Conservation (phyloP, 148 eudicot genomes). For the Cornus florida region DNA sequence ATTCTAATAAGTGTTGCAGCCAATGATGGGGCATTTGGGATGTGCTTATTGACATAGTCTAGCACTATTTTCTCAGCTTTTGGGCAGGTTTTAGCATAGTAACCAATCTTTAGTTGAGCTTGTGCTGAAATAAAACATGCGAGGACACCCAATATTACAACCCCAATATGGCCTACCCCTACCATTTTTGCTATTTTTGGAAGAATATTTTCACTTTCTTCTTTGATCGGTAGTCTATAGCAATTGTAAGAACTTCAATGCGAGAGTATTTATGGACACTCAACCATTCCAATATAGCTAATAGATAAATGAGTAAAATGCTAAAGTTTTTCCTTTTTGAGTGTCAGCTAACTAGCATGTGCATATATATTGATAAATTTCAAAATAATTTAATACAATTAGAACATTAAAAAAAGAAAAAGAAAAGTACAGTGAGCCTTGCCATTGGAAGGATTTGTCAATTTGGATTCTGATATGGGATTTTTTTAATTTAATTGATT, state of each 20-base stretch:
- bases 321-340: not conserved
- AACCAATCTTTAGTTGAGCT: constrained; percentile 31
- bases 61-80: constrained; percentile 51
- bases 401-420: no score
- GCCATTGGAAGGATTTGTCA: not conserved
- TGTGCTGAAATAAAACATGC: constrained; percentile 13
- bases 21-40: constrained; percentile 48
- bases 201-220: not conserved
- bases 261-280: not conserved
- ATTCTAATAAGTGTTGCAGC: constrained; percentile 48
- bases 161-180: not conserved
- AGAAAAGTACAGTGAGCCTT: no score
- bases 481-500: no score
- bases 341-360: not conserved
- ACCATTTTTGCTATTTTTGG: not conserved
- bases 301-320: not conserved
- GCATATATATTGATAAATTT: not conserved
- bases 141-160: constrained; percentile 14
- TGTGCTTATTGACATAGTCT: constrained; percentile 36
- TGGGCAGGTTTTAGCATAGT: constrained; percentile 50
- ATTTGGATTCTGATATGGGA: not conserved
- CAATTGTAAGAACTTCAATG: not conserved
- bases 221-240: not conserved
- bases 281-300: not conserved
- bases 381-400: no score